Conservation (phyloP, 208 protist genomes). For the Crithidia expoeki region DNA sequence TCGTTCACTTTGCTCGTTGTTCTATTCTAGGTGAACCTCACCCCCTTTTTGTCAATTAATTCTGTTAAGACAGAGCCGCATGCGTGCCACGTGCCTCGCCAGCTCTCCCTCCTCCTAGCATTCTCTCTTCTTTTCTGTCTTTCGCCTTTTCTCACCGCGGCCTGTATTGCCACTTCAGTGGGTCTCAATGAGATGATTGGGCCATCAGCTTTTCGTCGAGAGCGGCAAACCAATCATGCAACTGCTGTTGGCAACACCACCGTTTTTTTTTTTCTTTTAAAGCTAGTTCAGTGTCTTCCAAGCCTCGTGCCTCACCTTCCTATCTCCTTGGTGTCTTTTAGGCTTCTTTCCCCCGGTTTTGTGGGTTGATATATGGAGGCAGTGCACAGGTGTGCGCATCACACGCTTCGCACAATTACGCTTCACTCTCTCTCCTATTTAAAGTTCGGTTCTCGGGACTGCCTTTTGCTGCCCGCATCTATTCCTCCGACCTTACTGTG, state of each 20-base stretch:
- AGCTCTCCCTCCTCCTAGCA: not conserved
- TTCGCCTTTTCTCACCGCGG: no score
- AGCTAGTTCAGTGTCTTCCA: not conserved
- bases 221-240: no score
- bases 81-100: not conserved
- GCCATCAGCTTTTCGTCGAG: no score
- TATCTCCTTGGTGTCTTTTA: not conserved
- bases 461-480: no score
- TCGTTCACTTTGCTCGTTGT: no score
- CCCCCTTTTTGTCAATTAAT: not conserved
- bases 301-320: not conserved
- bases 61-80: not conserved
- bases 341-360: no score
- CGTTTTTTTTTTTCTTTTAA: no score
- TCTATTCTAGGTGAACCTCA: no score
- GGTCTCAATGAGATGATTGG: no score
- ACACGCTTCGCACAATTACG: constrained; percentile 3
- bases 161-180: no score
- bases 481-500: no score
- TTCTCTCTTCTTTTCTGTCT: not conserved
- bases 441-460: not conserved
- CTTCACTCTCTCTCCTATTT: constrained; percentile 20
- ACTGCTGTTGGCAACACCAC: no score
- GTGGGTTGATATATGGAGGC: not conserved
- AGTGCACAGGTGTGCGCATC: not conserved